Percentiles rank a stretch among this genome's conserved stretches.
phyloP scores from a whole-genome alignment of 2,329 filamentous ascomycete genomes.

The Epichloe sibirici region DNA sequence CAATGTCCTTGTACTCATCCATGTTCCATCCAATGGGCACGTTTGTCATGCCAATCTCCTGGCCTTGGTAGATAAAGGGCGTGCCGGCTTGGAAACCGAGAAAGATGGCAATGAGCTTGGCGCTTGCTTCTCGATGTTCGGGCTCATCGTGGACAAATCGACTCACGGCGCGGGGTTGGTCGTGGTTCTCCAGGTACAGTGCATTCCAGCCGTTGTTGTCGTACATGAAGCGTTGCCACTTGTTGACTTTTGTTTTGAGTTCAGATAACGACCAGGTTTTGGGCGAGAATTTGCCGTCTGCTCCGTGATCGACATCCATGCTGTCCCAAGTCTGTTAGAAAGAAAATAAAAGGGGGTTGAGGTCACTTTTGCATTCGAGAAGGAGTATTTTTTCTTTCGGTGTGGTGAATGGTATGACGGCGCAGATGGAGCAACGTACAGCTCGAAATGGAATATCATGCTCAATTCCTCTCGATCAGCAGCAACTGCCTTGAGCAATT shows the following conservation, averaged over 20 bases:
- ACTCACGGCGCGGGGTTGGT: slow-evolving; percentile 48
- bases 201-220: slow-evolving; percentile 52
- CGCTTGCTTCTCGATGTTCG: slow-evolving; percentile 34
- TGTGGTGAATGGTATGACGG: too few relatives aligned
- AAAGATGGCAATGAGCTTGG: slow-evolving; percentile 48
- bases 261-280: slow-evolving; percentile 34
- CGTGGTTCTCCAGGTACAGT: slow-evolving; percentile 54
- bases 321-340: slow-evolving; percentile 13
- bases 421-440: slow-evolving; percentile 25
- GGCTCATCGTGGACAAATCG: slow-evolving; percentile 40
- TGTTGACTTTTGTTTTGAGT: slow-evolving; percentile 39
- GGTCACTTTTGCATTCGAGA: not conserved
- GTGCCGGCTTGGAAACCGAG: slow-evolving; percentile 48
- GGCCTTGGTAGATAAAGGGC: slow-evolving; percentile 56
- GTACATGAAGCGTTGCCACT: slow-evolving; percentile 49
- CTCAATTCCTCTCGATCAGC: slow-evolving; percentile 47
- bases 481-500: slow-evolving; percentile 37
- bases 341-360: not conserved
- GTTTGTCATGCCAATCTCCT: slow-evolving; percentile 57
- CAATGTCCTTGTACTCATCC: slow-evolving; percentile 57
- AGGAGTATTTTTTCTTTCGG: too few relatives aligned
- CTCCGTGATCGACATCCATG: slow-evolving; percentile 36
- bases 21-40: slow-evolving; percentile 48
- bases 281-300: slow-evolving; percentile 30
- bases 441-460: slow-evolving; percentile 65